Conservation (phyloP, 768 basidiomycete species). For the Pulveroboletus frians region DNA sequence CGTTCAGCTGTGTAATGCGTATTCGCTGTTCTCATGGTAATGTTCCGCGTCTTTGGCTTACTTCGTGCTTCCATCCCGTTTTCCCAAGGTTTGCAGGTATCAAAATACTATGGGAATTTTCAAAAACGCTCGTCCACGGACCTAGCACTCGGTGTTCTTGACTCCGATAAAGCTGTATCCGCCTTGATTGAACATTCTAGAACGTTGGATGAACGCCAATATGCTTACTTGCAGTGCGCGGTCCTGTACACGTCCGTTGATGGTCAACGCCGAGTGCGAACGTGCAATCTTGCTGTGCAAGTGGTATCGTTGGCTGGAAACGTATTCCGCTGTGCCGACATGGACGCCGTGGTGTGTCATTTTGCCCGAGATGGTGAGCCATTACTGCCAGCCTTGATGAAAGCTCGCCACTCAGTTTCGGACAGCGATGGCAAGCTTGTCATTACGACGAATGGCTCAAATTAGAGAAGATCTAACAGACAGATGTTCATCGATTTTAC, state of each 20-base stretch:
- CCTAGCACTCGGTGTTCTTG: conserved; percentile 71
- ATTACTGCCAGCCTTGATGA: conserved; percentile 1
- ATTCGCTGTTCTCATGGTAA: conserved; percentile 83
- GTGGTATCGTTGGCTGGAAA: conserved; percentile 82
- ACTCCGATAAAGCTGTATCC: conserved; percentile 76
- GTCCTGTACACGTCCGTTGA: conserved; percentile 74
- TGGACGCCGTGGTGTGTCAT: conserved; percentile 75
- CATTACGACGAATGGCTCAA: conserved; percentile 55
- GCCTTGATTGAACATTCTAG: conserved; percentile 70
- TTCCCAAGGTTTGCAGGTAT: conserved; percentile 54
- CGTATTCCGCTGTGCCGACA: conserved; percentile 87
- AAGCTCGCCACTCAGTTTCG: background rate
- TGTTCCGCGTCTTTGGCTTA: conserved; percentile 7
- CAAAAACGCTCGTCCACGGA: conserved; percentile 63
- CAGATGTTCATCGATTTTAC: conserved; percentile 70
- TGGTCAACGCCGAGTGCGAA: conserved; percentile 80
- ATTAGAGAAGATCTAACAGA: conserved; percentile 85
- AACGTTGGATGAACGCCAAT: conserved; percentile 60
- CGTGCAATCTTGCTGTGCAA: conserved; percentile 79
- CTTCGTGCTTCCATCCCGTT: conserved; percentile 6
- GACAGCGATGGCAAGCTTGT: conserved; percentile 65
- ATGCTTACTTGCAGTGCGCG: conserved; percentile 82
- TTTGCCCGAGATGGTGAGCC: conserved; percentile 71
- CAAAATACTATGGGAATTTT: conserved; percentile 70
- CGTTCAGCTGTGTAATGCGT: conserved; percentile 73